Evolutionary conservation across 805 yeast species (phyloP), one percentile per base, ranked within the genome.

Genomic region (Clavispora phyllophila): DNA sequence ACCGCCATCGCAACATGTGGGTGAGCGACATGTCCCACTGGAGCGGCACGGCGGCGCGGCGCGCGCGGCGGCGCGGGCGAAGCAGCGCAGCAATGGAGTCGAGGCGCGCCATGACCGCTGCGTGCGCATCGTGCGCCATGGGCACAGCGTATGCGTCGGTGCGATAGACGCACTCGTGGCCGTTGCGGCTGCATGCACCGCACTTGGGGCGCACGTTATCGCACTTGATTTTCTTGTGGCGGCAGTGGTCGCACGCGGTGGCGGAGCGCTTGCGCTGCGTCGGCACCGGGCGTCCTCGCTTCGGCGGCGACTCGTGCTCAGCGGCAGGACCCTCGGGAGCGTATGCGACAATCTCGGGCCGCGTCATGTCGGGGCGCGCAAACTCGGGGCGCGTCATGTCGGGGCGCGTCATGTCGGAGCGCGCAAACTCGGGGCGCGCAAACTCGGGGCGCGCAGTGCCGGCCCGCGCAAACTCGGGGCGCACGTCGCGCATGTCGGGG

Each of bases 221-320:
- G 51, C 71, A 66, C 45, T 62, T 63, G 42, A 63, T 61, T 42
- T 66, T 66, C 43, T 63, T 63, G 20, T 58, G 42, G 36, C 71
- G 51, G 43, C 71, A 66, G 6, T 61, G 56, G 44, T 64, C 69
- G 48, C 72, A 66, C 0, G 72, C 72, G 0, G 72, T 64, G 31
- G 37, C 37, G 23, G 36, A 27, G 10, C 50, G 39, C 33, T 40
- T 40, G 23, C 48, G 43, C 13, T 28, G 31, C 25, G 10, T 1
- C 4, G 36, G 5, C 5, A 25, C 12, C n/a, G 14, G 23, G 17
- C 25, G 36, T 5, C 4, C 25, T 25, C 36, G 36, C 17, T 20
- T 33, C n/a, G 17, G 2, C 19, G 35, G 23, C n/a, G n/a, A 6
- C 13, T n/a, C 18, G 33, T 9, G 17, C 14, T 31, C 5, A 8